phyloP scores from a whole-genome alignment of 345 rosid genomes.

The Camelina neglecta region DNA sequence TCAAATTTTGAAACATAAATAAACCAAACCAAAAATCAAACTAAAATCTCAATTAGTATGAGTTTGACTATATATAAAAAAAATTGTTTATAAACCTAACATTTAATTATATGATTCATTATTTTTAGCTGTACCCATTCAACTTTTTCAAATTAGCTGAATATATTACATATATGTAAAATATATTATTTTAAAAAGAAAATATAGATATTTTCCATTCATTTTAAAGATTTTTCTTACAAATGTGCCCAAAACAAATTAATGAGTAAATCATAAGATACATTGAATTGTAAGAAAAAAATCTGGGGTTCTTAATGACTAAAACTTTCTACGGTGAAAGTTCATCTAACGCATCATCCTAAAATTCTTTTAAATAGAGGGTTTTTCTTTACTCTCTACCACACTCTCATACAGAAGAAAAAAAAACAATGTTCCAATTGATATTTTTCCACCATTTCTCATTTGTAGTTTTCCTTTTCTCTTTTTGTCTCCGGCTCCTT shows the following conservation, averaged over 20 bases:
- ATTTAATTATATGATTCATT: too few species aligned
- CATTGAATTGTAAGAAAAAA: background rate
- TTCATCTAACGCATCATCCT: too few species aligned
- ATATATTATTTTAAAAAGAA: background rate
- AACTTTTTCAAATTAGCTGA: background rate
- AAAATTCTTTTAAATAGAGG: background rate
- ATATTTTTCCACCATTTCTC: background rate
- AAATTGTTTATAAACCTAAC: too few species aligned
- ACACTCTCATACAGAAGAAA: background rate
- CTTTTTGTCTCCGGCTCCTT: background rate
- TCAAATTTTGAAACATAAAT: too few species aligned
- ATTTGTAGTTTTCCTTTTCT: background rate
- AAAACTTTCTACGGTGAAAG: background rate
- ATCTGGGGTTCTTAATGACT: background rate
- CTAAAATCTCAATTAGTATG: too few species aligned
- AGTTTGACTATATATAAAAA: too few species aligned
- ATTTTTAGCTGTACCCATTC: too few species aligned
- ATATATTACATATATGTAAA: background rate
- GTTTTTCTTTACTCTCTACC: background rate
- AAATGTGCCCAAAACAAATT: background rate
- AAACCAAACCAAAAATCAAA: too few species aligned
- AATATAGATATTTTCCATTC: background rate
- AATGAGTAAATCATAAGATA: background rate
- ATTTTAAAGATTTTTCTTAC: background rate
- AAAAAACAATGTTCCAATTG: background rate